These are phyloP conservation scores for Lasiodiplodia sp. DNA, from an alignment of 2,329 filamentous ascomycete genomes.

Conservation along the genomic window DNA sequence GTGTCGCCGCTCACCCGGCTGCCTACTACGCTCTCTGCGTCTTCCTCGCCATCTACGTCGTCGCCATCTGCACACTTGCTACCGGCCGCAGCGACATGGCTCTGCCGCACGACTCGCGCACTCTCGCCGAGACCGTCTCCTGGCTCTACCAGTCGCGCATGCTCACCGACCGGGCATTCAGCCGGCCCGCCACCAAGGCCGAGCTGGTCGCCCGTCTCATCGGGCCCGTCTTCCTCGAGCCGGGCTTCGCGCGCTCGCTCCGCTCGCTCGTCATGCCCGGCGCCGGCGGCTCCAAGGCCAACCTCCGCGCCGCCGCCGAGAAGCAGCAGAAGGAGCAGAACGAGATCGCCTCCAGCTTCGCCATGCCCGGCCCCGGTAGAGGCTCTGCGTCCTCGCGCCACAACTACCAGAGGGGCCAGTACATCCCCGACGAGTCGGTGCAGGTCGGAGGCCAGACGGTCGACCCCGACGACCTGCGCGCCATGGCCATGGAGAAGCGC, in stretches of 20 bases:
- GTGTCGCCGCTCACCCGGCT: slow-evolving; percentile 73
- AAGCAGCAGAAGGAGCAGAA: slow-evolving; percentile 21
- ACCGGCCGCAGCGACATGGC: slow-evolving; percentile 67
- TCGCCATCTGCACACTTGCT: slow-evolving; percentile 65
- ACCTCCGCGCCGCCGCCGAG: slow-evolving; percentile 23
- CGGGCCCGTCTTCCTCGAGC: slow-evolving; percentile 59
- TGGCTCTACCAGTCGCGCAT: slow-evolving; percentile 78
- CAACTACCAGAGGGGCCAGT: neutral
- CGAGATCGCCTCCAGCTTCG: slow-evolving; percentile 20
- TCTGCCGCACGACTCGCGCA: slow-evolving; percentile 76
- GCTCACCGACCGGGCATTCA: slow-evolving; percentile 75
- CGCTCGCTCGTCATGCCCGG: slow-evolving; percentile 40
- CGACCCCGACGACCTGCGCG: neutral
- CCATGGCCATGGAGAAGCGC: slow-evolving; percentile 32
- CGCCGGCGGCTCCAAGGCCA: slow-evolving; percentile 33
- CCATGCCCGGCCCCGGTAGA: neutral
- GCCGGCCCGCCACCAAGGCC: slow-evolving; percentile 68
- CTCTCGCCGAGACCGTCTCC: slow-evolving; percentile 77
- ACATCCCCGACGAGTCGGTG: slow-evolving; percentile 2
- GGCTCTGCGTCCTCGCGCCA: neutral
- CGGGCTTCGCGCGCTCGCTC: slow-evolving; percentile 39
- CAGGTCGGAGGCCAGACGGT: neutral
- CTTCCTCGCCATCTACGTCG: slow-evolving; percentile 73
- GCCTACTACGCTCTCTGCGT: slow-evolving; percentile 77
- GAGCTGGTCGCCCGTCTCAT: slow-evolving; percentile 76